phyloP scores from a whole-genome alignment of 1,284 basidiomycete species.

The Sanghuangporus sanghuang region DNA sequence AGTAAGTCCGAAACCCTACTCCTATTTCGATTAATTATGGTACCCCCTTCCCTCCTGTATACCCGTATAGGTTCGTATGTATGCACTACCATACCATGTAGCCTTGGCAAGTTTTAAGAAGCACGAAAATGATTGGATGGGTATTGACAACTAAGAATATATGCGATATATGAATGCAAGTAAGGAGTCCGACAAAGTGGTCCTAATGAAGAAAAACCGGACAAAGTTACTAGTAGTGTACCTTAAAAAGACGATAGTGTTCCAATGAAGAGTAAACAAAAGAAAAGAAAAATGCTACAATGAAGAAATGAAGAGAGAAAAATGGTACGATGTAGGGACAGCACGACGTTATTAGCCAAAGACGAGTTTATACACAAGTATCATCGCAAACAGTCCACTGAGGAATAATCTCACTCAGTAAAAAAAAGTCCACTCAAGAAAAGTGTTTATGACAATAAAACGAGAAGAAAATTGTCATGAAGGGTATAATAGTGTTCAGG shows the following conservation, averaged over 20 bases:
- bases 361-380: neutral
- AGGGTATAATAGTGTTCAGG: neutral
- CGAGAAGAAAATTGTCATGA: neutral
- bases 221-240: neutral
- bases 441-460: neutral
- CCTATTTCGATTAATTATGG: too few species aligned
- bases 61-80: neutral
- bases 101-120: too few species aligned
- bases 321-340: neutral
- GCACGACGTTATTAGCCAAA: neutral
- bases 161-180: neutral
- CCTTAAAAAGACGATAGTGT: neutral
- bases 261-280: neutral
- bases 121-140: neutral
- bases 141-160: neutral
- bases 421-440: neutral
- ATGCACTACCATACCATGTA: neutral
- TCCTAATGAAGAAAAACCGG: neutral
- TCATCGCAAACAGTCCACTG: neutral
- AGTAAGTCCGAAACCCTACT: too few species aligned
- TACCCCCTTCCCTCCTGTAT: too few species aligned
- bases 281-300: neutral
- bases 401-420: neutral
- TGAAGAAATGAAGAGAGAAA: neutral
- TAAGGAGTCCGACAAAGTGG: neutral